Base-by-base conservation (phyloP, 2,329 filamentous ascomycete species). In the Cercospora sp. region DNA sequence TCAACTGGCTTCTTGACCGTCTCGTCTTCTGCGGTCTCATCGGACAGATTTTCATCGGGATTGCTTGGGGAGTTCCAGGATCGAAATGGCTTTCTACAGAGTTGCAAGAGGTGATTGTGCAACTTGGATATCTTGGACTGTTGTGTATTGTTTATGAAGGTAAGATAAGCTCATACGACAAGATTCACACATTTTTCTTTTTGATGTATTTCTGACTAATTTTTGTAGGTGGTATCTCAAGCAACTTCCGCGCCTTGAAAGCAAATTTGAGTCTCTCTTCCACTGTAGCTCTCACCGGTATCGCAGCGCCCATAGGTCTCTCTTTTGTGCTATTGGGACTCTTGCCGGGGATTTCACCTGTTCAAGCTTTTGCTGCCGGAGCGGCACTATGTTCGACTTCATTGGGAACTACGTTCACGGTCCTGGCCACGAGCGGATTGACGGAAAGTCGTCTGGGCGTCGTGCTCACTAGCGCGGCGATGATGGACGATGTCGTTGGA, bases 401-500 rank as follows among this genome's bases (percentile, higher is more conserved):
- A 66, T 81, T 94, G 0, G 91, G 91, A 5, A 94, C 91, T 0
- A 90, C 88, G 0, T 90, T 90, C 71, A 86, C 87, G 0, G 84
- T 90, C 3, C 79, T 90, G 0, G 86, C 85, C 0, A 89, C 91
- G 8, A 88, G 87, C 2, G 83, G 83, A 1, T 77, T 90, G 10
- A 81, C 80, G n/a, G 76, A 80, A 1, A 88, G 85, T 8, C 80
- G 86, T 1, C 76, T 89, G 0, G 92, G 81, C 66, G 88, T 80
- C 8, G 86, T 95, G 0, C 82, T 93, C 0, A 87, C 87, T 2
- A 89, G 87, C 67, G 91, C 91, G 0, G 92, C 91, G 0, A 91
- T 95, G 87, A 87, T 95, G 80, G 92, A 95, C 75, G 91, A 95
- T 79, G 89, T 94, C 0, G 85, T 91, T 1, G 91, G 91, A 0